Base-by-base conservation (phyloP, 495 filamentous ascomycete species). In the Aeminium ludgeri region DNA sequence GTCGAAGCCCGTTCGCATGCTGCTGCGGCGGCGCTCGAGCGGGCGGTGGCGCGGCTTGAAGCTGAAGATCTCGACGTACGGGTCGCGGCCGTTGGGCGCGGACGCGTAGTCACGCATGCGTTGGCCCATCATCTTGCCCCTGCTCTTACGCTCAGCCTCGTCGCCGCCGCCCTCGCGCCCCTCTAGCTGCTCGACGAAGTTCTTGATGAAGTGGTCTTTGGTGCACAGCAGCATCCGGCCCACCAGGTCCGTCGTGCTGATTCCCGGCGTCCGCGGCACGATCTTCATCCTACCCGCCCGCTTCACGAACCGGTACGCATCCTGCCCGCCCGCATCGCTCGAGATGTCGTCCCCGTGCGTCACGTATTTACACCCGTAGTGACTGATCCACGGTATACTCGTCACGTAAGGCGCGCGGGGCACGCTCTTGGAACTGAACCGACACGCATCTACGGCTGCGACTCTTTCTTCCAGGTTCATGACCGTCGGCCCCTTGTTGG, bases 291-390 rank as follows among this genome's bases (percentile, higher is more conserved):
- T 73, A 15, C 77, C 77, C 11, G 86, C 87, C 18, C 76, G 76
- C 59, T 96, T 96, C 39, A 99, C 89, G 56, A 80, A 93, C 46
- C 91, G 76, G 60, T 99, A 99, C 62, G 91, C 96, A 61, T 99
- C 89, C 54, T 92, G 74, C 7, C 89, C 85, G 32, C 71, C 72
- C 42, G 74, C 78, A 50, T 91, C 74, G 1, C 86, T 86, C 2
- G 82, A 84, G 33, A 96, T 81, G 53, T 91, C 84, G 50, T 86
- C 79, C 38, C 89, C 92, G 57, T 96, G 81, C 4, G 94, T 86
- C 10, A 94, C 82, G 56, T 84, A 95, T 49, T 73, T 68, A 64
- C 89, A 96, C 28, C 87, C 86, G 49, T 86, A 94, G 55, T 87
- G 82, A 36, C 78, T 81, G 45, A 99, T 91, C 83, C 86, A 96